phyloP scores from a whole-genome alignment of 768 basidiomycete species.

The Lactarius indigo region DNA sequence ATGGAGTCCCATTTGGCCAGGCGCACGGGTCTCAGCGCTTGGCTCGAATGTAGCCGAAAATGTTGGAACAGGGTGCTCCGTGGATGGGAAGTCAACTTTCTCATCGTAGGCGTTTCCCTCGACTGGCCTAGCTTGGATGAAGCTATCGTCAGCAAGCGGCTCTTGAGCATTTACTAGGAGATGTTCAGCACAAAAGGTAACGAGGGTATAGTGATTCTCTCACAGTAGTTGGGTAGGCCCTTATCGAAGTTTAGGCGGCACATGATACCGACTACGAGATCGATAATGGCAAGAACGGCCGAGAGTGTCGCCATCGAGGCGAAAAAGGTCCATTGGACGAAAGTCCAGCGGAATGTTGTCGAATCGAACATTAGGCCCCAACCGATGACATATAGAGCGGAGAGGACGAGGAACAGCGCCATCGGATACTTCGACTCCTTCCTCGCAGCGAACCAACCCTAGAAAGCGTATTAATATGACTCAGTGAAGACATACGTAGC shows the following conservation, averaged over 20 bases:
- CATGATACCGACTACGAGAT: constrained; percentile 58
- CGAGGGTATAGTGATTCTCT: constrained; percentile 30
- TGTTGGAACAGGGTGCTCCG: constrained; percentile 50
- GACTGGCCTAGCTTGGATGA: constrained; percentile 32
- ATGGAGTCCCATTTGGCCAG: constrained; percentile 38
- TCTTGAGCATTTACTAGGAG: constrained; percentile 54
- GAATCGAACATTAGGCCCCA: constrained; percentile 75
- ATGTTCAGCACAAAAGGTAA: constrained; percentile 4
- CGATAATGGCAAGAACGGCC: constrained; percentile 50
- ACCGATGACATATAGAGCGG: constrained; percentile 57
- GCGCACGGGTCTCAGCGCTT: constrained; percentile 36
- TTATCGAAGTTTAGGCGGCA: constrained; percentile 77
- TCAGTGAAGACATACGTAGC: neutral
- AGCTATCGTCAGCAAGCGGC: constrained; percentile 44
- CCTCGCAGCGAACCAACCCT: constrained; percentile 78
- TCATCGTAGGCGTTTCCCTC: constrained; percentile 35
- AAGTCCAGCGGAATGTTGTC: constrained; percentile 72
- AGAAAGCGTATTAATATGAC: constrained; percentile 4
- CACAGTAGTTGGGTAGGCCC: constrained; percentile 64
- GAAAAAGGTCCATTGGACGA: constrained; percentile 72
- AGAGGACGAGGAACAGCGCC: constrained; percentile 59
- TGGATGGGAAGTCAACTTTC: constrained; percentile 63
- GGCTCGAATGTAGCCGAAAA: constrained; percentile 42
- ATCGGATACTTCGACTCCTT: constrained; percentile 58
- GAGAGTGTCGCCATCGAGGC: constrained; percentile 57